Evolutionary conservation across 306 rosid species (phyloP).

Genomic region (Cucurbita ficifolia): DNA sequence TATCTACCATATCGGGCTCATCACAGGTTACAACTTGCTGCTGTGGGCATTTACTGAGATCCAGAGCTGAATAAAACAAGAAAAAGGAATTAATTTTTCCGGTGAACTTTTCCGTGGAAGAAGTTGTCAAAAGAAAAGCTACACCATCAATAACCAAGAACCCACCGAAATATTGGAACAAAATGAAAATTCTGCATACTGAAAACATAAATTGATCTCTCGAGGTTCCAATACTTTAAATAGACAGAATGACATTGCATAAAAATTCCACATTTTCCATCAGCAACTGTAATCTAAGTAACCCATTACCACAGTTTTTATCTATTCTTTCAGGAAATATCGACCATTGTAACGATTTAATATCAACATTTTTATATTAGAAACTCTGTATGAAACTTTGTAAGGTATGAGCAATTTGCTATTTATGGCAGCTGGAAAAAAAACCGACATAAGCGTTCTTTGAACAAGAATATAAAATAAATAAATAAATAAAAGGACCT

Average conservation of each 20-base stretch:
- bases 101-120: background rate
- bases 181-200: background rate
- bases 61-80: slow-evolving; percentile 26
- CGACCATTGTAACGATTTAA: no score
- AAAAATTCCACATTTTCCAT: no score
- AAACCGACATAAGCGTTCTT: no score
- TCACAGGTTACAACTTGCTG: slow-evolving; percentile 60
- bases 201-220: background rate
- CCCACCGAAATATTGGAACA: background rate
- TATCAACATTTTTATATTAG: no score
- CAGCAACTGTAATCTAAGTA: no score
- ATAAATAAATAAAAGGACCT: no score
- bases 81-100: slow-evolving; percentile 4
- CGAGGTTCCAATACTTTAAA: background rate
- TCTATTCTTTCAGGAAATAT: no score
- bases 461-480: no score
- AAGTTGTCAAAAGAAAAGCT: background rate
- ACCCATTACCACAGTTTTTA: no score
- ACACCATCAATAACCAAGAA: background rate
- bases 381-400: no score
- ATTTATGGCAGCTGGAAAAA: no score
- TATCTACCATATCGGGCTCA: slow-evolving; percentile 73
- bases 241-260: background rate
- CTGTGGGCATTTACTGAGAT: slow-evolving; percentile 42
- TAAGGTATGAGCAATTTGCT: no score